Evolutionary conservation across 257 asterid species (phyloP).

Genomic region (Fraxinus americana): DNA sequence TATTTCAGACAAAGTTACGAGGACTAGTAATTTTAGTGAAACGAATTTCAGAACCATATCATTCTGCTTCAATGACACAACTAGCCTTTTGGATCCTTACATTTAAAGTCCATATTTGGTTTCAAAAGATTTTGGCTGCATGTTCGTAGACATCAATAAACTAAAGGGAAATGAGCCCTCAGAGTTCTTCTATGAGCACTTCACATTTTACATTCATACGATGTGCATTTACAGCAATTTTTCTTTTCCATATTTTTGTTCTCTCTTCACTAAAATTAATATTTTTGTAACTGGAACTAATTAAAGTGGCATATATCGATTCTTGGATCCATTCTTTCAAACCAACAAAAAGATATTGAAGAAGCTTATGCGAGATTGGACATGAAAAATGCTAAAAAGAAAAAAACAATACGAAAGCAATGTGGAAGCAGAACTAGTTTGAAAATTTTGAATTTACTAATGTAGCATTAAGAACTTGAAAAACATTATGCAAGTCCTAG

Average conservation of each 20-base stretch:
- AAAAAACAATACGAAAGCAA: too few relatives aligned
- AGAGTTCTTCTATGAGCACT: not conserved
- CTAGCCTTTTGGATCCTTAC: conserved; percentile 1
- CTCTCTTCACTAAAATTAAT: not conserved
- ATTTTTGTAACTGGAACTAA: not conserved
- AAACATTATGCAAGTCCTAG: not conserved
- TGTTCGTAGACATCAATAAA: conserved; percentile 12
- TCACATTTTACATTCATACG: not conserved
- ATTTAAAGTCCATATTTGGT: not conserved
- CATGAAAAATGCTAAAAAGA: too few relatives aligned
- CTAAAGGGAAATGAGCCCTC: not conserved
- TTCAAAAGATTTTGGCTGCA: not conserved
- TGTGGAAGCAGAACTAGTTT: too few relatives aligned
- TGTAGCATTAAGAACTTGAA: not conserved
- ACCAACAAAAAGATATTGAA: too few relatives aligned
- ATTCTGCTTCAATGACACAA: not conserved
- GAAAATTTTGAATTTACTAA: not conserved
- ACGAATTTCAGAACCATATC: not conserved
- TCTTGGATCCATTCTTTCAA: too few relatives aligned
- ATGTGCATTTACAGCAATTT: not conserved
- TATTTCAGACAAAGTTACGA: not conserved
- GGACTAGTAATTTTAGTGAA: not conserved
- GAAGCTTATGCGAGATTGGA: too few relatives aligned
- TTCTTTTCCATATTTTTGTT: not conserved
- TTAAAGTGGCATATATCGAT: not conserved